These are phyloP conservation scores for Leccinum sublutescens DNA, from an alignment of 768 basidiomycete species.

Conservation along the genomic window DNA sequence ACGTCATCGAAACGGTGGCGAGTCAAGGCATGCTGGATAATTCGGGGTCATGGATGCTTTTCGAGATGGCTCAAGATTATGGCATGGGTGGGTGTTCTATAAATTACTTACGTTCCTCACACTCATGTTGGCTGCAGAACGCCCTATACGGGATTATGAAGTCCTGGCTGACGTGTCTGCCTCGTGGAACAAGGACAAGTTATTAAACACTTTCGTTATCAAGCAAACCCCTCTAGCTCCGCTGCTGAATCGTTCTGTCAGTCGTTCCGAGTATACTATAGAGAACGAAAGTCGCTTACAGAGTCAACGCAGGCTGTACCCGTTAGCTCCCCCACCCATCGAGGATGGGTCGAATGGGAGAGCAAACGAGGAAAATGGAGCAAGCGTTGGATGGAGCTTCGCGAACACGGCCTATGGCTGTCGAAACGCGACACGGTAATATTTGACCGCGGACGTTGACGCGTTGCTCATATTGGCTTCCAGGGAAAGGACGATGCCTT, in stretches of 20 bases:
- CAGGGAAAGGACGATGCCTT: constrained; percentile 84
- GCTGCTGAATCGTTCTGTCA: constrained; percentile 57
- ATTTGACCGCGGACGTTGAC: constrained; percentile 7
- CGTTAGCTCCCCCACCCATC: constrained; percentile 39
- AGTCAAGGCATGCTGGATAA: constrained; percentile 64
- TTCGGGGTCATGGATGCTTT: constrained; percentile 82
- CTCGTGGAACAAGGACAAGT: constrained; percentile 86
- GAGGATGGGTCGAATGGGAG: constrained; percentile 84
- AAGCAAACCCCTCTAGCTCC: constrained; percentile 67
- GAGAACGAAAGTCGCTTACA: constrained; percentile 44
- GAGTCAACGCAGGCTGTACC: constrained; percentile 48
- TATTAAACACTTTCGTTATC: constrained; percentile 77
- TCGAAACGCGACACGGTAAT: constrained; percentile 87
- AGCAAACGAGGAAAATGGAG: constrained; percentile 93
- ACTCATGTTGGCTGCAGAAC: constrained; percentile 54
- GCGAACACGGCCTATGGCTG: constrained; percentile 83
- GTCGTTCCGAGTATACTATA: constrained; percentile 25
- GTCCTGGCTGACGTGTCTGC: constrained; percentile 72
- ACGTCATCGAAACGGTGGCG: constrained; percentile 66
- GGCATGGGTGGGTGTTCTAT: constrained; percentile 71
- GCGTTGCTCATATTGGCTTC: constrained; percentile 3
- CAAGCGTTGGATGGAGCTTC: constrained; percentile 85
- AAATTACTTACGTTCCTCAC: not conserved
- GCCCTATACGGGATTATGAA: constrained; percentile 88
- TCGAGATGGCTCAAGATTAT: constrained; percentile 86